Evolutionary conservation across 371 early-diverging fungal genomes (phyloP), one percentile per base, ranked within the genome.

Genomic region (Mortierella sp.): DNA sequence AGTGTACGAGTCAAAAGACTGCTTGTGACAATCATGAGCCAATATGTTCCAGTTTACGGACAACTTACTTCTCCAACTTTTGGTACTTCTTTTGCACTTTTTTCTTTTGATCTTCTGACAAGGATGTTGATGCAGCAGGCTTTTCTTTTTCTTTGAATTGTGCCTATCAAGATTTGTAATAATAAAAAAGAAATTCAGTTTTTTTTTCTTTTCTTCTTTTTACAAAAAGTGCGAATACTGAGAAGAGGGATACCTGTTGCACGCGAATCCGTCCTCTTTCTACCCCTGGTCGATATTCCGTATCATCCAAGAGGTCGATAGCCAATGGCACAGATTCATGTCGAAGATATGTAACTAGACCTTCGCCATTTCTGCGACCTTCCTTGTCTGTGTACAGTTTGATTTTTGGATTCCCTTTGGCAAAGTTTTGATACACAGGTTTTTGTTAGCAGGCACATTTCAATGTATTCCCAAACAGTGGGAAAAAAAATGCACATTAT

Each of bases 271-370:
- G 89, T 2, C 87, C 84, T 0, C 83, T 64, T 15, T 86, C 75
- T 1, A 89, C 88, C 2, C 91, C 92, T 7, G 87, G 77, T 12
- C 97, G 90, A 59, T 95, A 90, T 29, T 90, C 91, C 3, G 93
- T 83, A 26, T 97, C 97, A 75, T 98, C 97, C 84, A 97, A 61
- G 31, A 98, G 84, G 47, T 92, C 86, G 37, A 94, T 86, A 1
- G 96, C 95, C 31, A 98, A 83, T 9, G 90, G 84, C 10, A 97
- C 97, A 0, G 95, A 95, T 64, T 97, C 97, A 63, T 90, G 92
- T 80, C 96, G 93, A 69, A 96, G 92, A 73, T 94, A 97, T 0
- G 93, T 93, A 22, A 98, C 92, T 15, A 97, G 83, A 0, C 93
- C 98, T 75, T 98, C 98, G 1, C 98, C 98, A 75, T 97, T 97